phyloP scores from a whole-genome alignment of 805 yeast species.

The Kazachstania africana region DNA sequence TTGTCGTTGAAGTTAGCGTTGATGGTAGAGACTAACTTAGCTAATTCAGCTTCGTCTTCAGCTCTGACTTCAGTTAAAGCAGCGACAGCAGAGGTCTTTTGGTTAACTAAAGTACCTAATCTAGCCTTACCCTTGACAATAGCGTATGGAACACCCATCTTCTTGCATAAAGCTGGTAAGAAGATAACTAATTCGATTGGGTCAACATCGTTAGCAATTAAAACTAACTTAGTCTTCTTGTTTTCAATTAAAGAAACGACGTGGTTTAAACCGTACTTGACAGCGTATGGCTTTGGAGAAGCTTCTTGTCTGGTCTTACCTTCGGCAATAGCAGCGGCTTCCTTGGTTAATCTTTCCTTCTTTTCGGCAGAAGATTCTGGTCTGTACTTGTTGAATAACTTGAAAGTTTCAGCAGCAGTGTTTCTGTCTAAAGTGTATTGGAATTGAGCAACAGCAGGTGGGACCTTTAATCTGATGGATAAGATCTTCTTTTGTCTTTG shows the following conservation, averaged over 20 bases:
- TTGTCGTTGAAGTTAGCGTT: conserved; percentile 87
- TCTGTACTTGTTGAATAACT: conserved; percentile 97
- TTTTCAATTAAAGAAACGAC: conserved; percentile 93
- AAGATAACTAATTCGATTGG: conserved; percentile 96
- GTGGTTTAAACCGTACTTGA: conserved; percentile 98
- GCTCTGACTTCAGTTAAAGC: conserved; percentile 92
- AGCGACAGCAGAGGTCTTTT: conserved; percentile 94
- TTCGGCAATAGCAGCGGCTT: conserved; percentile 97
- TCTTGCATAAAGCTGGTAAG: conserved; percentile 97
- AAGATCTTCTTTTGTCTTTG: conserved; percentile 96
- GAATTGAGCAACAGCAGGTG: conserved; percentile 97
- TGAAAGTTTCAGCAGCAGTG: conserved; percentile 95
- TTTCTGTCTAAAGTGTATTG: conserved; percentile 94
- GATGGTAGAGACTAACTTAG: conserved; percentile 38
- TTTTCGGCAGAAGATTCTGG: conserved; percentile 96
- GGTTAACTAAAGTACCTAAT: conserved; percentile 94
- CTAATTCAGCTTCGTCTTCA: conserved; percentile 91
- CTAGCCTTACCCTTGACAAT: conserved; percentile 97
- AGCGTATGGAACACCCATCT: conserved; percentile 99
- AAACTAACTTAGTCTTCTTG: conserved; percentile 96
- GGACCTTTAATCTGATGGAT: conserved; percentile 93
- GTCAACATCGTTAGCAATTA: conserved; percentile 98
- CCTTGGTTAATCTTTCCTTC: conserved; percentile 98
- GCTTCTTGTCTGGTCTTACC: conserved; percentile 96
- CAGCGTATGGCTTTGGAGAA: conserved; percentile 92